Base-by-base conservation (phyloP, 139 green algal genomes). In the Dunaliella primolecta region DNA sequence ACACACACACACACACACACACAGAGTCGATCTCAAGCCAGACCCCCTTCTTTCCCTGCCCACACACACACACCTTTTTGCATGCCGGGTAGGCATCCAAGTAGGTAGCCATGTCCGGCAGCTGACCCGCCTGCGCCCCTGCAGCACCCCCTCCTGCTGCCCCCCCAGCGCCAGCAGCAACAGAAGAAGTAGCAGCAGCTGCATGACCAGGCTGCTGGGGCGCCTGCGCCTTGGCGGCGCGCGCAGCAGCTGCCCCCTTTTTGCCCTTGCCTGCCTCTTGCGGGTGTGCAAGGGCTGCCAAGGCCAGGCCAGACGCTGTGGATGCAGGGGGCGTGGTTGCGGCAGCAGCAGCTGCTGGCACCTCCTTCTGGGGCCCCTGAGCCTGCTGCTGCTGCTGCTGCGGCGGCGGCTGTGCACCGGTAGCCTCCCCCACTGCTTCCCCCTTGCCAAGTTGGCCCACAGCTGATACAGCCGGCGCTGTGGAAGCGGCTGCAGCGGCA, bases 71-170 rank as follows among this genome's bases (percentile, higher is more conserved):
- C 46, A 64, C 46, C 46, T 64, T 64, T 71, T 89, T 84, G 64
- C 79, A 85, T 27, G 80, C 81, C 0, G 89, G 85, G 55, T 88
- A 91, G 1, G 70, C 34, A 3, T 80, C 75, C 70, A 91, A 55
- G 1, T 85, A 84, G 0, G 56, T 71, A 7, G 32, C 11, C 74
- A 91, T 84, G 27, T 89, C 85, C 2, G 36, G 78, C 35, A 79
- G 1, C 25, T 35, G 81, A 20, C 3, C 21, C 38, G 3, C 3
- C 3, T 20, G 35, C 79, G 2, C 27, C 3, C 3, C 3, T 2
- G 32, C 75, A 3, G 75, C 46, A 7, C 46, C 37, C n/a, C n/a
- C n/a, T n/a, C n/a, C n/a, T n/a, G n/a, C n/a, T n/a, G n/a, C n/a
- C n/a, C n/a, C n/a, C n/a, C n/a, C n/a, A n/a, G n/a, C n/a, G n/a